phyloP scores from a whole-genome alignment of 192 early-diverging fungal species.

The Rhizoclosmatium sp. region DNA sequence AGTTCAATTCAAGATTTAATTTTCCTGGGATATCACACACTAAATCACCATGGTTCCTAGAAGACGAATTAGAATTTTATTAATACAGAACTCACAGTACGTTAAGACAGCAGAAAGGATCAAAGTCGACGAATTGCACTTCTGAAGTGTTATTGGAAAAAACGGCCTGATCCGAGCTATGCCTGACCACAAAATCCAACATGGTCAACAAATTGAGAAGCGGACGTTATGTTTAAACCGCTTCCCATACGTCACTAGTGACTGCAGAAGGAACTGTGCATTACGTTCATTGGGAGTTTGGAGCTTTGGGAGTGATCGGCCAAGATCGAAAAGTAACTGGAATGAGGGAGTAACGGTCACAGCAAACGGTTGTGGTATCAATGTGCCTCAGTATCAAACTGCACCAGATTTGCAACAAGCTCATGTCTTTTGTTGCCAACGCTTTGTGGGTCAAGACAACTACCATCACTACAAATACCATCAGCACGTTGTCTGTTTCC shows the following conservation, averaged over 20 bases:
- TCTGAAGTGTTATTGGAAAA: background rate
- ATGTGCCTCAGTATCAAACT: background rate
- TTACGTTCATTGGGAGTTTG: background rate
- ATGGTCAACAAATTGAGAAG: background rate
- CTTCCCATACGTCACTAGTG: slow-evolving; percentile 29
- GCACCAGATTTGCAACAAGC: slow-evolving; percentile 8
- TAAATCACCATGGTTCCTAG: too few species aligned
- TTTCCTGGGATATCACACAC: too few species aligned
- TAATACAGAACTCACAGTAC: background rate
- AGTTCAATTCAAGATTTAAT: too few species aligned
- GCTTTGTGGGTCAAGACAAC: too few species aligned
- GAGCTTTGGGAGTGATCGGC: background rate
- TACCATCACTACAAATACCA: too few species aligned
- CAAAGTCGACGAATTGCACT: slow-evolving; percentile 1
- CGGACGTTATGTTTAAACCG: background rate
- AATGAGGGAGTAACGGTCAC: background rate
- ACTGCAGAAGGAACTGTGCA: slow-evolving; percentile 33
- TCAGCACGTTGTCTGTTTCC: too few species aligned
- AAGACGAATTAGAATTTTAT: background rate
- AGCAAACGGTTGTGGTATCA: background rate
- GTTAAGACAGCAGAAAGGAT: background rate
- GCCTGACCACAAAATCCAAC: background rate
- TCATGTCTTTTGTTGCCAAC: background rate
- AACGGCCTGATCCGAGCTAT: background rate
- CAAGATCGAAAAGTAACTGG: background rate